phyloP scores from a whole-genome alignment of 805 yeast species.

The Sugiyamaella marilandica region DNA sequence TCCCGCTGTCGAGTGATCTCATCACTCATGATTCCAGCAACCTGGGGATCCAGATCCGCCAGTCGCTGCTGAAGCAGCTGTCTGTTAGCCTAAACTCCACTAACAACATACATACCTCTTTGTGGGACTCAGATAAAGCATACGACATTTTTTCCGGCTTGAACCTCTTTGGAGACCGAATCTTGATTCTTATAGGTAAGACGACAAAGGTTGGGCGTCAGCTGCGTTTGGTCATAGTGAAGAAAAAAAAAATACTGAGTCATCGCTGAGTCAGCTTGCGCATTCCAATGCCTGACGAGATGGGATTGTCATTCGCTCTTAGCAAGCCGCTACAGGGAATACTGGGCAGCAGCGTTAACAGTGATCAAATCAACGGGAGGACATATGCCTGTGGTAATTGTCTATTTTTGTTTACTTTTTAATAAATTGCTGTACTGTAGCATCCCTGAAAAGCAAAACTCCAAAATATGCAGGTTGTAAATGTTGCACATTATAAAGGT shows the following conservation, averaged over 20 bases:
- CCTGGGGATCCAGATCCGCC: slow-evolving; percentile 37
- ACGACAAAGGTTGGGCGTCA: not conserved
- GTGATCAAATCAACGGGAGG: no score
- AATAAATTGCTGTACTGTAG: no score
- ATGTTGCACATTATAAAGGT: no score
- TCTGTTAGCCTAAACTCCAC: not conserved
- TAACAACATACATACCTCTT: slow-evolving; percentile 19
- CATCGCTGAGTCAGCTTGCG: not conserved
- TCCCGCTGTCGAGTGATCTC: slow-evolving; percentile 91
- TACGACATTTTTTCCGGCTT: slow-evolving; percentile 25
- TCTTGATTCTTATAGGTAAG: slow-evolving; percentile 6
- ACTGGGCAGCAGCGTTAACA: no score
- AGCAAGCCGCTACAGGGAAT: no score
- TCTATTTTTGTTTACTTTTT: no score
- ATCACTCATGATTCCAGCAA: slow-evolving; percentile 42
- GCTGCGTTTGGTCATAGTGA: not conserved
- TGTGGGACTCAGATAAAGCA: slow-evolving; percentile 32
- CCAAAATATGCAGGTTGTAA: no score
- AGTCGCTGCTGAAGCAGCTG: slow-evolving; percentile 30
- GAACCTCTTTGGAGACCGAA: slow-evolving; percentile 10
- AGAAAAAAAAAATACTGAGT: not conserved
- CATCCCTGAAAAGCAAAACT: no score
- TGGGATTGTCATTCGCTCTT: not conserved
- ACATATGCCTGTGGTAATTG: no score
- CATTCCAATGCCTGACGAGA: not conserved